These are phyloP conservation scores for Hepatocystis sp. DNA, from an alignment of 169 alveolate species.

Conservation along the genomic window DNA sequence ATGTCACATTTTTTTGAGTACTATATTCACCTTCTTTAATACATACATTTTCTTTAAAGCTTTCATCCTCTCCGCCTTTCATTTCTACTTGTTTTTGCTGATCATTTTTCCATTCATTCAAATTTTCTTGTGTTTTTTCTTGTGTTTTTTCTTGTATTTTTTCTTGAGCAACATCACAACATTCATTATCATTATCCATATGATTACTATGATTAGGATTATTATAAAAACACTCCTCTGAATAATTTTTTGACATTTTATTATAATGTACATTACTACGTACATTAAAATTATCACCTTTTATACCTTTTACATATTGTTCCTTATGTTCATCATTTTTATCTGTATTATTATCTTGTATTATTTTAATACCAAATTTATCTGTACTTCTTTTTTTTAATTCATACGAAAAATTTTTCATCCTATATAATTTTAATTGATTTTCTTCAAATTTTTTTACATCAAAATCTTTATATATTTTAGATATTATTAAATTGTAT, in stretches of 20 bases:
- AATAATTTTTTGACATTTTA: too few species aligned
- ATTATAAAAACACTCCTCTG: too few species aligned
- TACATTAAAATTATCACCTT: slow-evolving; percentile 2
- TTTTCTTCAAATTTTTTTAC: slow-evolving; percentile 40
- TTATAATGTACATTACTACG: background rate
- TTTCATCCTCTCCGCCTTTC: background rate
- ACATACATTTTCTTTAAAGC: background rate
- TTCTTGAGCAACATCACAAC: too few species aligned
- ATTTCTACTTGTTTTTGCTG: background rate
- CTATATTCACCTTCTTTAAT: background rate
- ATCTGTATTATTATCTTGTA: slow-evolving; percentile 18
- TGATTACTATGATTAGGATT: too few species aligned
- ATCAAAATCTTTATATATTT: slow-evolving; percentile 47
- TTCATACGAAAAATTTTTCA: slow-evolving; percentile 25
- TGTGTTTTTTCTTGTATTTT: too few species aligned
- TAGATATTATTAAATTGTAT: slow-evolving; percentile 51
- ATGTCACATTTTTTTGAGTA: too few species aligned
- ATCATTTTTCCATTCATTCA: background rate
- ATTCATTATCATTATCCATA: too few species aligned
- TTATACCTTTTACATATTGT: too few species aligned
- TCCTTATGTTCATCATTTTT: background rate
- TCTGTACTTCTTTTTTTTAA: slow-evolving; percentile 28
- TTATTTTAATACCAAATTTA: slow-evolving; percentile 64
- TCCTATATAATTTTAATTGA: slow-evolving; percentile 21
- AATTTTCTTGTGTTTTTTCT: too few species aligned